Percentiles rank a stretch among this genome's conserved stretches.
Evolutionary conservation across 805 yeast species (phyloP).

Genomic region (Ascoidea asiatica): DNA sequence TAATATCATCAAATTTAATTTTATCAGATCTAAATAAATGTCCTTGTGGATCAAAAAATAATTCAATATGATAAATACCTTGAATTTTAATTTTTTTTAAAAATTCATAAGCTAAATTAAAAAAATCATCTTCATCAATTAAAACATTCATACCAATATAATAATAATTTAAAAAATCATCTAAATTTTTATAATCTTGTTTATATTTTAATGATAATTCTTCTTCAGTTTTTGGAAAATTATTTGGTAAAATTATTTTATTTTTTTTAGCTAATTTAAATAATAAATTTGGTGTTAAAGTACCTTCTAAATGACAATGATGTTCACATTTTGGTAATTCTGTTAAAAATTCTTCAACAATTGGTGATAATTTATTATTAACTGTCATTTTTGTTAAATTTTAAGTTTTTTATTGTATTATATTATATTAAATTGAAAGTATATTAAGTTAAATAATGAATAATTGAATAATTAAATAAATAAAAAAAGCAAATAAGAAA

Average conservation of each 20-base stretch:
- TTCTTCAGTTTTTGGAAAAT: conserved; percentile 46
- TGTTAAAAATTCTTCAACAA: conserved; percentile 35
- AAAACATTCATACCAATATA: conserved; percentile 75
- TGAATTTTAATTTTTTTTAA: conserved; percentile 44
- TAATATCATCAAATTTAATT: conserved; percentile 42
- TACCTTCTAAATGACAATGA: conserved; percentile 76
- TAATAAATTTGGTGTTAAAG: conserved; percentile 61
- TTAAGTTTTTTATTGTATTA: no score
- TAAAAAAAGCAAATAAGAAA: no score
- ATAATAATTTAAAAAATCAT: conserved; percentile 68
- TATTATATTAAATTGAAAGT: no score
- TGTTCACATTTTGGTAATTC: conserved; percentile 83
- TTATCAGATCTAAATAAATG: conserved; percentile 48
- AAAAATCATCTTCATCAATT: conserved; percentile 56
- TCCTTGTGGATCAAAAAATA: conserved; percentile 78
- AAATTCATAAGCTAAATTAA: conserved; percentile 65
- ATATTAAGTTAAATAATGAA: no score
- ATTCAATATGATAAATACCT: conserved; percentile 54
- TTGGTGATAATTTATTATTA: not conserved
- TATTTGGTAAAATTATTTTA: conserved; percentile 41
- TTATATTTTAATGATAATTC: conserved; percentile 46
- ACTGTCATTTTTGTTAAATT: not conserved
- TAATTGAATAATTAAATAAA: no score
- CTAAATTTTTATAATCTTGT: conserved; percentile 44
- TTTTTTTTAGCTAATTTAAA: conserved; percentile 52